Conservation (phyloP, 2,329 filamentous ascomycete species). For the Cladorrhinum sp. region DNA sequence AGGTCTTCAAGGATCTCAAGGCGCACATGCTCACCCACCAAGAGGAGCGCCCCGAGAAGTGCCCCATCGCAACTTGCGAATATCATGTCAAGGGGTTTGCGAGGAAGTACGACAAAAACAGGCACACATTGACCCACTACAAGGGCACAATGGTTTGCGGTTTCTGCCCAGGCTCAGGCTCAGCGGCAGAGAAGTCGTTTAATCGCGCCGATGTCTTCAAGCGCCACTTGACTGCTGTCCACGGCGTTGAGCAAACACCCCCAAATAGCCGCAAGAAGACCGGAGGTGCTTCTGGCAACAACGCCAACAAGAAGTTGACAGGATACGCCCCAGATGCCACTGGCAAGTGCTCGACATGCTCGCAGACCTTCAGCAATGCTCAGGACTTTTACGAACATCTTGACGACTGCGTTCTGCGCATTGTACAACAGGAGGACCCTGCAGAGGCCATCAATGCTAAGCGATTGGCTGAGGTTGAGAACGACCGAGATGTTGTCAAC, state of each 20-base stretch:
- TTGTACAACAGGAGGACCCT: conserved; percentile 69
- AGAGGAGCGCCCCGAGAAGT: conserved; percentile 88
- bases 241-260: conserved; percentile 88
- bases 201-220: conserved; percentile 97
- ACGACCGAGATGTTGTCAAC: conserved; percentile 59
- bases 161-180: conserved; percentile 87
- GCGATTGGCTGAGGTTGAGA: conserved; percentile 62
- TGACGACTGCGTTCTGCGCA: conserved; percentile 70
- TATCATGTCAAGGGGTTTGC: conserved; percentile 92
- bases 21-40: conserved; percentile 95
- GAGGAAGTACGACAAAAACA: conserved; percentile 93
- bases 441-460: conserved; percentile 66
- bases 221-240: conserved; percentile 83
- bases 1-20: conserved; percentile 85
- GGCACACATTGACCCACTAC: conserved; percentile 92
- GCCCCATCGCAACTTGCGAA: conserved; percentile 86
- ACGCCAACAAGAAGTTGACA: conserved; percentile 61
- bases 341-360: conserved; percentile 94
- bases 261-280: conserved; percentile 83
- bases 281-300: conserved; percentile 37
- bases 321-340: conserved; percentile 75
- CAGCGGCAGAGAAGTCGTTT: conserved; percentile 88
- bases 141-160: conserved; percentile 97
- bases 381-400: conserved; percentile 99
- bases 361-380: conserved; percentile 82